Conservation (phyloP, 192 early-diverging fungal genomes). For the Coemansia sp. region DNA sequence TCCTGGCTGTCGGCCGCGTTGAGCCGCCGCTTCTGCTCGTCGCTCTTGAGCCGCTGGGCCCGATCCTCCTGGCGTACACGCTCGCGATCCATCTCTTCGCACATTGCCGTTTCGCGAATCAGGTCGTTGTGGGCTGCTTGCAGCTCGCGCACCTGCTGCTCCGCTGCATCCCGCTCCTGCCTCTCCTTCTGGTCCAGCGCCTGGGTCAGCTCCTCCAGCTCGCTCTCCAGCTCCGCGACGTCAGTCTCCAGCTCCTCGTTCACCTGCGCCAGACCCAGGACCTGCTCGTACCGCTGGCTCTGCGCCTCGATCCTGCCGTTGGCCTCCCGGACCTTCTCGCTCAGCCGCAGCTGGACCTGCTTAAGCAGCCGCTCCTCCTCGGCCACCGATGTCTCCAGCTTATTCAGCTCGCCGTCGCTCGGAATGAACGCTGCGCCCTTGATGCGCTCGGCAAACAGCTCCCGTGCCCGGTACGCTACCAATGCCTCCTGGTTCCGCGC, state of each 20-base stretch:
- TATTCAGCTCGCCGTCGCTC: constrained; percentile 29
- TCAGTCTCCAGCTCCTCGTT: constrained; percentile 27
- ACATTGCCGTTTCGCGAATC: constrained; percentile 35
- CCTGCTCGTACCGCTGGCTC: constrained; percentile 23
- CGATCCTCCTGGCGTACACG: constrained; percentile 27
- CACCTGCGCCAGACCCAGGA: constrained; percentile 4
- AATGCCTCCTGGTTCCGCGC: constrained; percentile 33
- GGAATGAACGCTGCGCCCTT: constrained; percentile 39
- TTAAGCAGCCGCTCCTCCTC: constrained; percentile 44
- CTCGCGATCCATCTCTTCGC: constrained; percentile 39
- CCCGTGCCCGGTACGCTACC: constrained; percentile 31
- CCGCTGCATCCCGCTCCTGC: constrained; percentile 25
- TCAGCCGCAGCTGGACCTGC: constrained; percentile 34
- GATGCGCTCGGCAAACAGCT: constrained; percentile 38
- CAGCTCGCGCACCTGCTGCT: constrained; percentile 47
- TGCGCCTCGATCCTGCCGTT: constrained; percentile 31
- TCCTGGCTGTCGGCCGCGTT: constrained; percentile 41
- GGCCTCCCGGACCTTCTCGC: constrained; percentile 27
- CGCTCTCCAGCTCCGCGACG: constrained; percentile 27
- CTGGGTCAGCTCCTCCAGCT: constrained; percentile 19
- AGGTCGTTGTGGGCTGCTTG: constrained; percentile 44
- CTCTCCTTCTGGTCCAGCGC: constrained; percentile 34
- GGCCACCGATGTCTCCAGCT: constrained; percentile 37
- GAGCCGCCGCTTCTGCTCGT: constrained; percentile 40
- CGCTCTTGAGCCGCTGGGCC: constrained; percentile 33